Evolutionary conservation across 2,329 filamentous ascomycete genomes (phyloP).

Genomic region (Diaporthe ilicicola): DNA sequence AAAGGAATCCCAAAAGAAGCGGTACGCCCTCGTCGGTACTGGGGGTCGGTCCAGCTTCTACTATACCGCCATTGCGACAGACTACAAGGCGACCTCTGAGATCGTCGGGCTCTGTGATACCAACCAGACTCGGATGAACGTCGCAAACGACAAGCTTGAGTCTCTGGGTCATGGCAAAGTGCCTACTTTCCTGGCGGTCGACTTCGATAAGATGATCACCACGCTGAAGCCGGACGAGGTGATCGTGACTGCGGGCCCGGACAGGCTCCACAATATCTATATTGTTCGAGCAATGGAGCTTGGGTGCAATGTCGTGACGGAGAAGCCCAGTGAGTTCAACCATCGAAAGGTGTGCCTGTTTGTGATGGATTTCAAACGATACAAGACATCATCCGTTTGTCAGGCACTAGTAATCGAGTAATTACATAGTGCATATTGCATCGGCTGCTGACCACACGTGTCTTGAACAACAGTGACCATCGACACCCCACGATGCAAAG

Average conservation of each 20-base stretch:
- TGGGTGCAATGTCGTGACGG: slow-evolving; percentile 68
- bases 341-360: background rate
- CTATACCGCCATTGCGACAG: slow-evolving; percentile 64
- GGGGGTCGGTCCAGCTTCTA: slow-evolving; percentile 69
- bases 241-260: slow-evolving; percentile 67
- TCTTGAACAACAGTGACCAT: slow-evolving; percentile 56
- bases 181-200: slow-evolving; percentile 60
- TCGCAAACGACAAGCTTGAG: slow-evolving; percentile 59
- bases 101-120: slow-evolving; percentile 68
- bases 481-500: slow-evolving; percentile 61
- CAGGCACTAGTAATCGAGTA: too few relatives aligned
- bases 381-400: too few relatives aligned
- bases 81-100: slow-evolving; percentile 58
- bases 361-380: too few relatives aligned
- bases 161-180: slow-evolving; percentile 56
- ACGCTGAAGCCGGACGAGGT: slow-evolving; percentile 67
- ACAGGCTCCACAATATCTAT: slow-evolving; percentile 68
- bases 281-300: slow-evolving; percentile 67
- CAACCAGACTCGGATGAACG: slow-evolving; percentile 67
- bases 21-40: slow-evolving; percentile 66
- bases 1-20: slow-evolving; percentile 42
- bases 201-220: slow-evolving; percentile 66
- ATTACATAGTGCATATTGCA: background rate
- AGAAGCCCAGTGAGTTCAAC: slow-evolving; percentile 59
- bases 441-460: background rate